Evolutionary conservation across 139 green algal genomes (phyloP).

Genomic region (Coccomyxa sp.): DNA sequence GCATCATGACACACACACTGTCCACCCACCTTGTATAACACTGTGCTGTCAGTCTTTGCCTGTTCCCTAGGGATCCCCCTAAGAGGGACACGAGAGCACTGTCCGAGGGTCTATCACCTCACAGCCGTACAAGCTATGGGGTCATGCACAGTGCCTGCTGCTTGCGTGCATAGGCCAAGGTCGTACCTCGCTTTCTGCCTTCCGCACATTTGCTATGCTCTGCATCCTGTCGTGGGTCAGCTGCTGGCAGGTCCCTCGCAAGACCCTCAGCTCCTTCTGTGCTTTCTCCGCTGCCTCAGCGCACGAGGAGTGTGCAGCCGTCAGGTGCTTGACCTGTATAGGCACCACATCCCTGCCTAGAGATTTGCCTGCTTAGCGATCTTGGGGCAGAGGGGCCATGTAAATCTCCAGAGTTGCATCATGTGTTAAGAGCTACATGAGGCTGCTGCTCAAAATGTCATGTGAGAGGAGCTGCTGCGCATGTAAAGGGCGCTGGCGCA

Average conservation of each 20-base stretch:
- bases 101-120: background rate
- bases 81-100: background rate
- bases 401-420: too few species aligned
- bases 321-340: background rate
- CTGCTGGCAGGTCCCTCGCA: background rate
- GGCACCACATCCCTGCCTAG: too few species aligned
- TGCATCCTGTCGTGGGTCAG: background rate
- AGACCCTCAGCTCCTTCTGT: background rate
- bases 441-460: too few species aligned
- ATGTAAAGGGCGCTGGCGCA: too few species aligned
- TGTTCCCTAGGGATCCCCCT: background rate
- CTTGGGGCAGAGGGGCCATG: too few species aligned
- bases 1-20: background rate
- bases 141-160: background rate
- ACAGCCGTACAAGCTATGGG: background rate
- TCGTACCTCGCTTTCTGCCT: background rate
- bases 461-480: too few species aligned
- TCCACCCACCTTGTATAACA: background rate
- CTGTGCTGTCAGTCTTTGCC: background rate
- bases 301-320: background rate
- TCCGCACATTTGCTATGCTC: background rate
- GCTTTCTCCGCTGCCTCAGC: background rate
- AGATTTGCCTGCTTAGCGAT: too few species aligned
- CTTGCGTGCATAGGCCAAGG: background rate
- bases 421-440: too few species aligned